Percentiles rank a stretch among this genome's conserved stretches.
Evolutionary conservation across 495 filamentous ascomycete genomes (phyloP).

Genomic region (Aspergillus sclerotioniger): DNA sequence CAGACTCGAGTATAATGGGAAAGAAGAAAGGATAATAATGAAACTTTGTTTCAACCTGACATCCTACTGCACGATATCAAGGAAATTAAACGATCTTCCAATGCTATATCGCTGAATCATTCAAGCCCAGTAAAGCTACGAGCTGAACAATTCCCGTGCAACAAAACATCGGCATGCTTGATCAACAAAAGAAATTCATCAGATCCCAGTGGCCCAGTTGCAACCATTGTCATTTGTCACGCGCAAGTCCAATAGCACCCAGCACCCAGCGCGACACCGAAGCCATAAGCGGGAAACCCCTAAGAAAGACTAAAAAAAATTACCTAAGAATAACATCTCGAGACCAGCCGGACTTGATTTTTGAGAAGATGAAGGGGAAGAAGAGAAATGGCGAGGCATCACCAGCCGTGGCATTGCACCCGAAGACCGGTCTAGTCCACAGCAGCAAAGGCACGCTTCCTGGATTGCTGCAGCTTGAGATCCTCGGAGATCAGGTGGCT

Average conservation of each 20-base stretch:
- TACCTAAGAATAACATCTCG: background rate
- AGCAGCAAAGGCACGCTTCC: conserved; percentile 11
- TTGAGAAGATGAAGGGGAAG: background rate
- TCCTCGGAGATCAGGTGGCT: conserved; percentile 36
- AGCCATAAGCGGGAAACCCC: background rate
- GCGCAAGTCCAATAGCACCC: background rate
- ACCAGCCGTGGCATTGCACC: background rate
- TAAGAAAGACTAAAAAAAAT: background rate
- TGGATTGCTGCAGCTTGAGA: conserved; percentile 20
- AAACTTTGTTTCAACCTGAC: background rate
- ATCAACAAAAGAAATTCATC: background rate
- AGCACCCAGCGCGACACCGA: background rate
- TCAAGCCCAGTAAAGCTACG: conserved; percentile 10
- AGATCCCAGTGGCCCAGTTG: conserved; percentile 4
- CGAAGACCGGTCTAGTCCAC: background rate
- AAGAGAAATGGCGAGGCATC: background rate
- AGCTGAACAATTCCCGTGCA: conserved; percentile 15
- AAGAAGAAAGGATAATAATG: background rate
- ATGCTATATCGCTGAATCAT: background rate
- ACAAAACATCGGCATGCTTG: conserved; percentile 7
- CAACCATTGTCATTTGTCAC: conserved; percentile 2
- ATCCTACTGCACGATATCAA: background rate
- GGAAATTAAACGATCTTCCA: background rate
- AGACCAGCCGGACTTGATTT: background rate
- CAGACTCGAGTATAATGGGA: background rate